phyloP scores from a whole-genome alignment of 73 alveolate genomes.

The Paramecium primaurelia region DNA sequence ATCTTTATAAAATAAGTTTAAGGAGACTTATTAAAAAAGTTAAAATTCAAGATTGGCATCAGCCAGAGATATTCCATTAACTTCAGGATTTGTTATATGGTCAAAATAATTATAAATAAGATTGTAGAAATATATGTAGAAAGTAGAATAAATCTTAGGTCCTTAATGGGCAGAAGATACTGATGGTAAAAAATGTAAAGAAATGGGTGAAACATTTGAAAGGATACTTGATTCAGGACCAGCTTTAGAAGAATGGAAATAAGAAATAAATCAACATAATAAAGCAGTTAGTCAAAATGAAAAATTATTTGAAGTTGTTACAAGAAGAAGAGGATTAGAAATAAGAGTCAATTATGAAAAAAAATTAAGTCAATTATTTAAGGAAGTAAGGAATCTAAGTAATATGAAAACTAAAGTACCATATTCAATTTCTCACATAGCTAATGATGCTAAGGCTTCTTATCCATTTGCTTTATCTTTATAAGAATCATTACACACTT shows the following conservation, averaged over 20 bases:
- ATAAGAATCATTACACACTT: slow-evolving; percentile 87
- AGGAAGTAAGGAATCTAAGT: slow-evolving; percentile 74
- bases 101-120: slow-evolving; percentile 38
- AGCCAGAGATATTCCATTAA: slow-evolving; percentile 60
- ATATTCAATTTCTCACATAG: slow-evolving; percentile 64
- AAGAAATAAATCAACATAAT: slow-evolving; percentile 11
- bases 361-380: slow-evolving; percentile 75
- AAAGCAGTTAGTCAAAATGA: slow-evolving; percentile 48
- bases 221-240: slow-evolving; percentile 23
- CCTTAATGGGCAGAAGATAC: slow-evolving; percentile 61
- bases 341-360: slow-evolving; percentile 87
- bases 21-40: slow-evolving; percentile 71
- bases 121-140: slow-evolving; percentile 54
- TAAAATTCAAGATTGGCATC: slow-evolving; percentile 61
- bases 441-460: slow-evolving; percentile 72
- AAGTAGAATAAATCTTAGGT: slow-evolving; percentile 52
- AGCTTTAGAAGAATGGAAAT: slow-evolving; percentile 42
- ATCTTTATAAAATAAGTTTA: slow-evolving; percentile 71
- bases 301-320: slow-evolving; percentile 65
- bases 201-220: slow-evolving; percentile 54
- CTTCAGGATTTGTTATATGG: slow-evolving; percentile 58
- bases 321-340: slow-evolving; percentile 74
- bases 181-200: slow-evolving; percentile 54
- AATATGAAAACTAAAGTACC: slow-evolving; percentile 62
- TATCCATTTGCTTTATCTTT: slow-evolving; percentile 87